These are phyloP conservation scores for Trichoderma endophyticum DNA, from an alignment of 2,329 filamentous ascomycete species.

Conservation along the genomic window DNA sequence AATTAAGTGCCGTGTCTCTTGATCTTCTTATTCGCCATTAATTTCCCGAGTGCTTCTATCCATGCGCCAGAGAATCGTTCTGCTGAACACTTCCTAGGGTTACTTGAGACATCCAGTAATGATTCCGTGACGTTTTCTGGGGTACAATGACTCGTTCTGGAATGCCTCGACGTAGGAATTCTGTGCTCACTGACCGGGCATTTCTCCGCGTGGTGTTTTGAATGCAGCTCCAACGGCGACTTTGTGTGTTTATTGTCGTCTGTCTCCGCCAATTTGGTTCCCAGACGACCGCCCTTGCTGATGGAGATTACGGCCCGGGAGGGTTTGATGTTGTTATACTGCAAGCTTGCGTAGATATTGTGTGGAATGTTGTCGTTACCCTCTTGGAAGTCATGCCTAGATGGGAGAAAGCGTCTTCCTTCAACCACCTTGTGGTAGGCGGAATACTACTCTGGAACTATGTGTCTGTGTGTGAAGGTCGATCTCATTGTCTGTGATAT, in stretches of 20 bases:
- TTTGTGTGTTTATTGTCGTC: background rate
- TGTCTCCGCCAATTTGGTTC: too few species aligned
- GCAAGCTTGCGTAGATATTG: too few species aligned
- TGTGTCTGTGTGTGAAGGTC: too few species aligned
- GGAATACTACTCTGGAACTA: background rate
- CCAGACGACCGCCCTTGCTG: too few species aligned
- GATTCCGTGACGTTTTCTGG: constrained; percentile 11
- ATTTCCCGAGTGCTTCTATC: background rate
- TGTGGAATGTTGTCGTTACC: too few species aligned
- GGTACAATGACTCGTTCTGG: background rate
- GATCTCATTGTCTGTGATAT: background rate
- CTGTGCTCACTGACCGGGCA: constrained; percentile 6
- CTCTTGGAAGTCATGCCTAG: background rate
- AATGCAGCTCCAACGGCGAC: background rate
- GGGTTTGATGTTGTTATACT: too few species aligned
- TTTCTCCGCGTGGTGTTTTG: background rate
- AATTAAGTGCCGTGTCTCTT: background rate
- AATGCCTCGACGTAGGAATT: constrained; percentile 3
- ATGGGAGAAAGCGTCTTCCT: constrained; percentile 18
- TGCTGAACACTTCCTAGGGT: too few species aligned
- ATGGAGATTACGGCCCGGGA: too few species aligned
- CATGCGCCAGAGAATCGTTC: background rate
- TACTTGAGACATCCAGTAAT: background rate
- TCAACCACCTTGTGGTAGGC: constrained; percentile 15
- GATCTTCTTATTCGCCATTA: background rate